These are phyloP conservation scores for Boletus sp. DNA, from an alignment of 768 basidiomycete species.

Conservation along the genomic window DNA sequence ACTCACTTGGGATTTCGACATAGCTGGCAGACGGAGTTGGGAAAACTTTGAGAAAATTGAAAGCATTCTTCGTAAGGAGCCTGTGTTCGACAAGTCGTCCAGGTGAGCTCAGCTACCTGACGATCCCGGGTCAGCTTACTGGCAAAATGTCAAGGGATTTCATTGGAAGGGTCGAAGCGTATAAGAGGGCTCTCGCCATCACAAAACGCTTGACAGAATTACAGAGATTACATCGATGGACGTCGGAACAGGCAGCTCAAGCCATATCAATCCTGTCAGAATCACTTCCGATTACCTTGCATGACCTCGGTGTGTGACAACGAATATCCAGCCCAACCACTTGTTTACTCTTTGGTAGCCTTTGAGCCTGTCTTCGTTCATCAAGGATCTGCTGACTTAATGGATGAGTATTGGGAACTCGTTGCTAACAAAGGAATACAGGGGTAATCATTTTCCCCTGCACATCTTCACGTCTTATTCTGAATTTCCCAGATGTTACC, in stretches of 20 bases:
- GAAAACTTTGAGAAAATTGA: constrained; percentile 44
- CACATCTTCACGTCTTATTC: not conserved
- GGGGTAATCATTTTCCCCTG: constrained; percentile 31
- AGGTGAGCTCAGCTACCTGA: constrained; percentile 35
- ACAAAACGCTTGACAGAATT: constrained; percentile 58
- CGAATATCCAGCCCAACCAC: constrained; percentile 27
- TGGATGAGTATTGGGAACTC: constrained; percentile 49
- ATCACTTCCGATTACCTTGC: constrained; percentile 43
- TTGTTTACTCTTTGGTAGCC: constrained; percentile 23
- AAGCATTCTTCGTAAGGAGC: constrained; percentile 48
- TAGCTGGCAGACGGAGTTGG: constrained; percentile 53
- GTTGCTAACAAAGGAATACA: constrained; percentile 55
- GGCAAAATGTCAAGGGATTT: constrained; percentile 43
- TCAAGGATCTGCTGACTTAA: constrained; percentile 54
- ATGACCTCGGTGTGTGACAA: constrained; percentile 31
- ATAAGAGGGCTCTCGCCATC: constrained; percentile 51
- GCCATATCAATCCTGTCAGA: constrained; percentile 55
- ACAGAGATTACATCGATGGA: constrained; percentile 52
- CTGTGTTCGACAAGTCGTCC: constrained; percentile 54
- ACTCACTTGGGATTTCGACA: not conserved
- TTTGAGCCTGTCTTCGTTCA: constrained; percentile 67
- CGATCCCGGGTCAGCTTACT: not conserved
- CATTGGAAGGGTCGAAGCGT: constrained; percentile 54
- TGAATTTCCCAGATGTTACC: constrained; percentile 47
- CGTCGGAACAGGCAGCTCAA: constrained; percentile 40